These are phyloP conservation scores for Plantago lanceolata DNA, from an alignment of 305 asterid species.

Conservation along the genomic window DNA sequence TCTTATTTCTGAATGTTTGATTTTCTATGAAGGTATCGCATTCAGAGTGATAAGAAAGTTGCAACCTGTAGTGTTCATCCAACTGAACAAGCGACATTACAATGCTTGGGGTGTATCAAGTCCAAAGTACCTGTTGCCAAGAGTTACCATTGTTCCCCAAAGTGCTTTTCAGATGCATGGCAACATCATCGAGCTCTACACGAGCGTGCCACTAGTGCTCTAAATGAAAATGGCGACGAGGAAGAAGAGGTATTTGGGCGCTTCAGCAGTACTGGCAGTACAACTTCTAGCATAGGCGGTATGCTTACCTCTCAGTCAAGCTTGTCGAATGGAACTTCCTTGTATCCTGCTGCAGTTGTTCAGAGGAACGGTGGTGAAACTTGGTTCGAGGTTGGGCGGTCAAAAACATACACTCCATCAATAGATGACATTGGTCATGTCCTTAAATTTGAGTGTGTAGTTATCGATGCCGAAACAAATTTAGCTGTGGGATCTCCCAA, in stretches of 20 bases:
- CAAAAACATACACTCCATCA: constrained; percentile 85
- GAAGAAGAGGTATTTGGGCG: constrained; percentile 88
- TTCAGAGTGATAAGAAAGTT: constrained; percentile 85
- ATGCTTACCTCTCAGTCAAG: constrained; percentile 48
- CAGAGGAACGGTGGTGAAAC: constrained; percentile 84
- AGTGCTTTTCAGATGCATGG: constrained; percentile 95
- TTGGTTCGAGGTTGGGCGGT: constrained; percentile 86
- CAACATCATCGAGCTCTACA: constrained; percentile 89
- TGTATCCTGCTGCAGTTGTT: constrained; percentile 74
- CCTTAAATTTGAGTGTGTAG: constrained; percentile 87
- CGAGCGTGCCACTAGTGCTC: constrained; percentile 85
- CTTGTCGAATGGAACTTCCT: constrained; percentile 54
- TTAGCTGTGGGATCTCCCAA: constrained; percentile 56
- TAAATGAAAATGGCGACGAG: constrained; percentile 76
- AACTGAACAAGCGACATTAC: constrained; percentile 89
- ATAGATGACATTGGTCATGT: constrained; percentile 88
- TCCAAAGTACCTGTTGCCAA: constrained; percentile 72
- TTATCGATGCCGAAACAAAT: constrained; percentile 66
- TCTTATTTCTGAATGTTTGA: constrained; percentile 11
- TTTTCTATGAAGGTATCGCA: constrained; percentile 68
- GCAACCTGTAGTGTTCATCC: constrained; percentile 93
- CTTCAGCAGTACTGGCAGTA: constrained; percentile 60
- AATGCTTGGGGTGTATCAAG: constrained; percentile 88
- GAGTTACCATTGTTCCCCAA: constrained; percentile 90
- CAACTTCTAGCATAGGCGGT: constrained; percentile 43